A percentile compares a stretch with the other conserved stretches of the same genome.
Conservation (phyloP, 2,329 filamentous ascomycete species). For the Fusarium nematophilum region DNA sequence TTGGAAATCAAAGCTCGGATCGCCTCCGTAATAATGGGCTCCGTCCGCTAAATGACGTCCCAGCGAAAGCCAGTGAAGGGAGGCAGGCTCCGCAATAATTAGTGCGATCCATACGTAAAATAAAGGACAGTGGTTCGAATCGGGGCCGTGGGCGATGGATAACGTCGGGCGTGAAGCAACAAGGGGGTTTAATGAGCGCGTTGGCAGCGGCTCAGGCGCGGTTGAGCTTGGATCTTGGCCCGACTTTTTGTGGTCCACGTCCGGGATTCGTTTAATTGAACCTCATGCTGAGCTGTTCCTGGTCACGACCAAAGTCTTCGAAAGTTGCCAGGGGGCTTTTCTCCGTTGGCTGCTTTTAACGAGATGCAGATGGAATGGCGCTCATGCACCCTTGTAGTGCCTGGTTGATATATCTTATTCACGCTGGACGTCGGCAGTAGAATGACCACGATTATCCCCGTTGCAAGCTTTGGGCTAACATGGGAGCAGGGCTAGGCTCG, state of each 20-base stretch:
- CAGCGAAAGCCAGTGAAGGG: not conserved
- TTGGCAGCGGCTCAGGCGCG: not conserved
- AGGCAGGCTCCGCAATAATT: not conserved
- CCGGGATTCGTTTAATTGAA: slow-evolving; percentile 3
- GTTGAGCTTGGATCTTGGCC: not conserved
- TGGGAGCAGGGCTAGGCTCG: too few species aligned
- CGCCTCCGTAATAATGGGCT: not conserved
- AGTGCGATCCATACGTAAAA: too few species aligned
- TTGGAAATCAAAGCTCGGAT: slow-evolving; percentile 1
- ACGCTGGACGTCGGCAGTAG: too few species aligned
- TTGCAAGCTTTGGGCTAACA: too few species aligned
- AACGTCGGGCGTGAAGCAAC: not conserved
- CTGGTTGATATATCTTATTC: too few species aligned
- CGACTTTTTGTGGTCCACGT: not conserved
- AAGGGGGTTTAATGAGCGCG: not conserved
- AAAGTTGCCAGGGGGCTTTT: too few species aligned
- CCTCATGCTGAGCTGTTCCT: too few species aligned
- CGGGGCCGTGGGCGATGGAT: not conserved
- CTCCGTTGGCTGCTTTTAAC: too few species aligned
- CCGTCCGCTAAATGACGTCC: not conserved
- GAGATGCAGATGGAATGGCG: too few species aligned
- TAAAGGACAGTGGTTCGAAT: not conserved
- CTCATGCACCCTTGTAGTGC: too few species aligned
- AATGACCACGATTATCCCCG: too few species aligned
- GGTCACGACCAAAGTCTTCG: too few species aligned